Percentiles rank a stretch among this genome's conserved stretches.
Evolutionary conservation across 2,329 filamentous ascomycete genomes (phyloP).

Genomic region (Onygena corvina): DNA sequence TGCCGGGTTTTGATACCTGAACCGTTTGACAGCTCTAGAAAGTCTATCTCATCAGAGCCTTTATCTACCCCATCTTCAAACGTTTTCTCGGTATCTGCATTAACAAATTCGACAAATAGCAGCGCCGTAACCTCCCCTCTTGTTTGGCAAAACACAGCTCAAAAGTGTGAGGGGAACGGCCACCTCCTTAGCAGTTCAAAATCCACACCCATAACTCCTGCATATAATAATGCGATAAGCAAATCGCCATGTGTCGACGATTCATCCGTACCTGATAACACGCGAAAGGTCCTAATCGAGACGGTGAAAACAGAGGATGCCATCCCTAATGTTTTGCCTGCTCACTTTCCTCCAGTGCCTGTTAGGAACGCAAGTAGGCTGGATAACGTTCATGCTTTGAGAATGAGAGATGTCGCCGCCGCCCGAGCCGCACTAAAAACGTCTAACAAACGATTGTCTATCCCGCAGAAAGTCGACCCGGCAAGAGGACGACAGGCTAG

Average conservation of each 20-base stretch:
- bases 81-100: neutral
- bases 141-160: neutral
- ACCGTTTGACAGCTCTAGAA: slow-evolving; percentile 5
- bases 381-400: slow-evolving; percentile 19
- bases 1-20: neutral
- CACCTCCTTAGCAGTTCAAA: neutral
- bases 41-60: neutral
- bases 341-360: neutral
- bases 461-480: neutral
- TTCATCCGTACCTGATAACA: neutral
- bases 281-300: neutral
- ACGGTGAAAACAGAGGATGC: neutral
- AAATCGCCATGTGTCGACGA: neutral
- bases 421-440: slow-evolving; percentile 17
- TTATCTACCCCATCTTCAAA: slow-evolving; percentile 2
- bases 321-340: neutral
- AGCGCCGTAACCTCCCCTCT: slow-evolving; percentile 5
- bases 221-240: neutral
- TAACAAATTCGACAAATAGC: neutral
- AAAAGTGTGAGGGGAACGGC: neutral
- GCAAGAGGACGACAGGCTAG: slow-evolving; percentile 1
- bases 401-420: slow-evolving; percentile 21
- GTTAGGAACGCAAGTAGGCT: neutral
- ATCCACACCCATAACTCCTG: neutral
- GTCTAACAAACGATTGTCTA: slow-evolving; percentile 5